Percentiles rank a stretch among this genome's conserved stretches.
These are phyloP conservation scores for Cytospora paraplurivora DNA, from an alignment of 2,329 filamentous ascomycete genomes.

Conservation along the genomic window DNA sequence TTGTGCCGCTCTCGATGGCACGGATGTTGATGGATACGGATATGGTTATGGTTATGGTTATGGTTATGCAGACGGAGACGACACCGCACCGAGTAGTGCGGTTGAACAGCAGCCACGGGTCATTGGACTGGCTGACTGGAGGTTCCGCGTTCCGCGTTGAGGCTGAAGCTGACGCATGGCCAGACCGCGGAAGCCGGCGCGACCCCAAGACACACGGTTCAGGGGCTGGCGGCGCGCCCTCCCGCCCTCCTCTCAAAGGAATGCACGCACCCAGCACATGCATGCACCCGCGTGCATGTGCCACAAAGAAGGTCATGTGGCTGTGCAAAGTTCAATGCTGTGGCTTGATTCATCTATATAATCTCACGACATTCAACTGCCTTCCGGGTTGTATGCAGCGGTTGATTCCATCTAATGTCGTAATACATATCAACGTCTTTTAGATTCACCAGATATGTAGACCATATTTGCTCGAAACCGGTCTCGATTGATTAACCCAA, in stretches of 20 bases:
- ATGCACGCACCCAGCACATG: too few relatives aligned
- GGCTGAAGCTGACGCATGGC: conserved; percentile 8
- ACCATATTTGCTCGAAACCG: too few relatives aligned
- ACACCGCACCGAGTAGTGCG: conserved; percentile 1
- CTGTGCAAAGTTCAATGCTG: background rate
- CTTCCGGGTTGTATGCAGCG: too few relatives aligned
- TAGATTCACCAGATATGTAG: too few relatives aligned
- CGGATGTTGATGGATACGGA: background rate
- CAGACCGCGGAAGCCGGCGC: background rate
- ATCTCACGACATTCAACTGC: background rate
- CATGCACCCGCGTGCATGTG: background rate
- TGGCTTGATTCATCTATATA: background rate
- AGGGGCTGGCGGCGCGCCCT: background rate
- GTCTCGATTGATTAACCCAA: too few relatives aligned
- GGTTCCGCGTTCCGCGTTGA: conserved; percentile 8
- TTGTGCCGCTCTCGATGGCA: conserved; percentile 1
- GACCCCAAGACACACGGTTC: background rate
- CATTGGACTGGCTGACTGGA: conserved; percentile 3
- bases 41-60: conserved; percentile 5
- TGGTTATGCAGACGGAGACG: background rate
- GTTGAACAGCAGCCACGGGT: conserved; percentile 8
- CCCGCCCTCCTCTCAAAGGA: too few relatives aligned
- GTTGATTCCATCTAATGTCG: too few relatives aligned
- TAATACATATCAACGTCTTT: too few relatives aligned
- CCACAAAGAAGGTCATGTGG: conserved; percentile 3